Evolutionary conservation across 192 early-diverging fungal species (phyloP), one percentile per base, ranked within the genome.

Genomic region (Coemansia sp.): DNA sequence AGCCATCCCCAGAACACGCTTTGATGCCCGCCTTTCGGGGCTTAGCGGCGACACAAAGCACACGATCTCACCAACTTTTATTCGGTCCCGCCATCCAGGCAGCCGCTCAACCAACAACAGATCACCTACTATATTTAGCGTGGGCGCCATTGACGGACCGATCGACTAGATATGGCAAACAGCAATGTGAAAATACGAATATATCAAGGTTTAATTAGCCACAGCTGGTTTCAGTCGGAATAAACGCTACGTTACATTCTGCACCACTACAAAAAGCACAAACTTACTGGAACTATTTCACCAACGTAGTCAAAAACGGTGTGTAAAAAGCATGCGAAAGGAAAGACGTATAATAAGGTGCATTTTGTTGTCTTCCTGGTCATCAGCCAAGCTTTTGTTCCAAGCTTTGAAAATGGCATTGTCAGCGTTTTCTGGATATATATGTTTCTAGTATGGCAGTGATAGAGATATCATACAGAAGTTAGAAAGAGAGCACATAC

Each of bases 131-230:
- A 92, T 84, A 74, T 93, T 94, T 43, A 95, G 85, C 21, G 91
- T 95, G 3, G 95, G 95, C 20, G 94, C 83, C 95, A 97, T 97
- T 30, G 92, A 94, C 13, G 93, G 93, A 1, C 95, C 95, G 88
- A 88, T 59, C 20, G 66, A 51, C 58, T 67, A 66, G 15, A 51
- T 59, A 49, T 31, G 59, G 3, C n/a, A 49, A 10, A 21, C 20
- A 21, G n/a, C 21, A 49, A 25, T 49, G 29, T 2, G 31, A 7
- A 25, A 25, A 49, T 49, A 6, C 21, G 20, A 25, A 25, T 6
- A 9, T 15, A 49, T 25, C 23, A 42, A 16, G 6, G 15, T 25
- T 21, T 26, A 12, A 25, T 25, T 49, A 25, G 21, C 21, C 21
- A 49, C 23, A 49, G 2, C 21, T 25, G 21, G 20, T 9, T 25